A percentile compares a stretch with the other conserved stretches of the same genome.
Conservation (phyloP, 2,329 filamentous ascomycete species). For the Colletotrichum phormii region DNA sequence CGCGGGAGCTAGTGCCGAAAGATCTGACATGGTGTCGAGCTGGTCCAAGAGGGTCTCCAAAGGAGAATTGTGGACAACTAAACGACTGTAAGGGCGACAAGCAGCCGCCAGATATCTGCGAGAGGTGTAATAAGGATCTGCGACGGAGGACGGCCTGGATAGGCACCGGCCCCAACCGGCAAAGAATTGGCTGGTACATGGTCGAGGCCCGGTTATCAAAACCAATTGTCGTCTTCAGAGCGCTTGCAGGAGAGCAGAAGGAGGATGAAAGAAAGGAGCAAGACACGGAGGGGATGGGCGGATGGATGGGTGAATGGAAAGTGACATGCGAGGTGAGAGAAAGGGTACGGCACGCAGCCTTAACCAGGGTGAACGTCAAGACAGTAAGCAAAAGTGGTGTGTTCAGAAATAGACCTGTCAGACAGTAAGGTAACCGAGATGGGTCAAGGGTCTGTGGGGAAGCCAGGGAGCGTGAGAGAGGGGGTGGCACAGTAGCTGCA, state of each 20-base stretch:
- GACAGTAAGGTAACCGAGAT: no score
- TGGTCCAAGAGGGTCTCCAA: background rate
- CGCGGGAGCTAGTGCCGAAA: background rate
- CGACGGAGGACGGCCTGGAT: background rate
- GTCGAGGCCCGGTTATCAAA: constrained; percentile 3
- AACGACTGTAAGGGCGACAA: background rate
- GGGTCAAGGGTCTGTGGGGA: no score
- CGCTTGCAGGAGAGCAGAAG: background rate
- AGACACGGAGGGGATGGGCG: background rate
- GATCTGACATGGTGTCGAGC: background rate
- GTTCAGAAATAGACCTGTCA: no score
- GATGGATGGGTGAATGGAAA: no score
- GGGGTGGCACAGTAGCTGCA: no score
- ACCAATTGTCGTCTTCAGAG: no score
- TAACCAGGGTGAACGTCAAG: no score
- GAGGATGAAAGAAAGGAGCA: background rate
- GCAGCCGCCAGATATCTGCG: background rate
- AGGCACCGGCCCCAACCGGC: constrained; percentile 8
- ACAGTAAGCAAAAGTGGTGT: no score
- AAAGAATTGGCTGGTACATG: constrained; percentile 16
- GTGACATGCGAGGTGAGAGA: no score
- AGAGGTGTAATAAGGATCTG: background rate
- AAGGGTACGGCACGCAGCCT: no score
- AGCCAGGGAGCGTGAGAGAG: no score
- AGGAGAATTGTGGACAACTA: background rate